Base-by-base conservation (phyloP, 345 rosid species). In the Arabidopsis suecica region DNA sequence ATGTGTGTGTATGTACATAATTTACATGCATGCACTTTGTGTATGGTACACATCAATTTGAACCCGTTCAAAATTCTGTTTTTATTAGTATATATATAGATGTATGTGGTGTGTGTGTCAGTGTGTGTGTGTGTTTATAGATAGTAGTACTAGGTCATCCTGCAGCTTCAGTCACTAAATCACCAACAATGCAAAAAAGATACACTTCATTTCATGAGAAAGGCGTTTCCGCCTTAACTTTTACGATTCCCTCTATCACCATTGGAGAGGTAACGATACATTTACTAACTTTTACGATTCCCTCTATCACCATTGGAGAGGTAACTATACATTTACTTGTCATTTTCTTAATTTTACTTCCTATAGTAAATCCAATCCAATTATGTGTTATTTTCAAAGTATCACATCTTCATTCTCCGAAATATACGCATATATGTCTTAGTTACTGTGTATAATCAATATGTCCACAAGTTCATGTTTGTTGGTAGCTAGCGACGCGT, bases 141-240 rank as follows among this genome's bases (percentile, higher is more conserved):
- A 42, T 30, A 44, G 30, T 53, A 36, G 42, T 64, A 66, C 69
- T 73, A 78, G 81, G 57, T 72, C 81, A 78, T 78, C 69, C 68
- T 59, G 81, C 69, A 73, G 81, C 64, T 78, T 78, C 81, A 78
- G 48, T 66, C 81, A 78, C 81, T 72, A 71, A 78, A 65, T 33
- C 56, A 51, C 73, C 73, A 78, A 62, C 80, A 76, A 69, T 62
- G 23, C 25, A 63, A 11, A 69, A 51, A 54, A 53, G 14, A 75
- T 50, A n/a, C 45, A 69, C 50, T 42, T 42, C 8, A n/a, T n/a
- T 56, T 69, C 28, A 54, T 34, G 34, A 61, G 47, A 7, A 32
- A 61, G 22, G 16, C 61, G 9, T 13, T 34, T 41, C 22, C 1
- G 32, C n/a, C 6, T 32, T 68, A 47, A 50, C 48, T 68, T 51